Percentiles rank a stretch among this genome's conserved stretches.
Conservation (phyloP, 179 eudicot species). For the Beta corolliflora region DNA sequence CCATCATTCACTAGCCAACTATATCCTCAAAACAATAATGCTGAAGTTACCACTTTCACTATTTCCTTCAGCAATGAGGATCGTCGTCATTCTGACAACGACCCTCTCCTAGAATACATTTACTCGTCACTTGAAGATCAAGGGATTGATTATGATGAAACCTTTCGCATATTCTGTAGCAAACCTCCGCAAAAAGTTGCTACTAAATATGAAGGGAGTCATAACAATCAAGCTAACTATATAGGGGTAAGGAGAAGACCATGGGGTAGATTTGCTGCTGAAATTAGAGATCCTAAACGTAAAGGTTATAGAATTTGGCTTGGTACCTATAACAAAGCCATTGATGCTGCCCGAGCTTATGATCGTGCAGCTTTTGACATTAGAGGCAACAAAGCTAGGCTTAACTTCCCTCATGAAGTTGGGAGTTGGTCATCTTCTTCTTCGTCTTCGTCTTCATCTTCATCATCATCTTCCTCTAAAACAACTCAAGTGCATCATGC, state of each 20-base stretch:
- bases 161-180: background rate
- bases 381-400: conserved; percentile 20
- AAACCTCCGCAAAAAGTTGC: background rate
- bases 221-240: background rate
- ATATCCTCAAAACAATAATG: background rate
- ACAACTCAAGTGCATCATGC: background rate
- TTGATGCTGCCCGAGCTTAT: conserved; percentile 31
- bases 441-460: background rate
- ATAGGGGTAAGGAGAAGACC: conserved; percentile 29
- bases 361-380: conserved; percentile 28
- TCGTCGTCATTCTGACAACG: background rate
- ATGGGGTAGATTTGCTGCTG: conserved; percentile 30
- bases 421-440: conserved; percentile 10
- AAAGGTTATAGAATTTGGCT: conserved; percentile 31
- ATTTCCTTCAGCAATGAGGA: conserved; percentile 3
- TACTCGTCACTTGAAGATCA: background rate
- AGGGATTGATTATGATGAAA: background rate
- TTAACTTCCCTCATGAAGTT: conserved; percentile 31
- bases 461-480: background rate
- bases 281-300: conserved; percentile 30
- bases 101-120: background rate
- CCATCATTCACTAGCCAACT: conserved; percentile 1
- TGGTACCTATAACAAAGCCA: conserved; percentile 21
- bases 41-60: background rate
- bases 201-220: background rate